Evolutionary conservation across 331 rosid species (phyloP), one percentile per base, ranked within the genome.

Genomic region (Acacia concinna): DNA sequence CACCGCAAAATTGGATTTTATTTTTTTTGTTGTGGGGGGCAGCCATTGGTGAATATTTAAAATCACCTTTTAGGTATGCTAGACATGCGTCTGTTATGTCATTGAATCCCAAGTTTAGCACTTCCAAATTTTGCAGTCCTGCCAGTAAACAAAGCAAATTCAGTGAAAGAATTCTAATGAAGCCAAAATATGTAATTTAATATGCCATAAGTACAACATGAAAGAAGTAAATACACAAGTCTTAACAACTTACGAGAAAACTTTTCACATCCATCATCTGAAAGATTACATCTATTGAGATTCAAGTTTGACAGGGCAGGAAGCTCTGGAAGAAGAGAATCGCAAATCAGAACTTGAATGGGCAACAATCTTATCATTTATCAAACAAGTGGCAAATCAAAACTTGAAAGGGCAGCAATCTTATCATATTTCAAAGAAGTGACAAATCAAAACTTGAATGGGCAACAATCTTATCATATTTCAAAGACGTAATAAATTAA

Each of bases 81-180:
- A 95, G 88, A 85, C 97, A 95, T 17, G 88, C 68, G 81, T 95
- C 87, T 57, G 93, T 74, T 46, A 95, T 82, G 63, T 83, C 89
- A 77, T 83, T 93, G 83, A 93, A 90, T 51, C 91, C 98, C 91
- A 95, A 81, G 88, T 93, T 91, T 57, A 95, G 75, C 35, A 91
- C 90, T 78, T 91, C 88, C 83, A 95, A 85, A 76, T 88, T 93
- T 67, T 79, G 83, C 72, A 93, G 83, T 77, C 94, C 99, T 95
- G 90, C 84, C 37, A 60, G 59, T n/a, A 46, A 41, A 4, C 12
- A 57, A 40, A 30, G 54, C 32, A 27, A 74, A 63, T 28, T 64
- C 62, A 44, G 51, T 68, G 23, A 6, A 10, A 7, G 35, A 73
- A 32, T 73, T 21, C 51, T 21, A 11, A 35, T 52, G 49, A 30